phyloP scores from a whole-genome alignment of 176 grass and related monocot genomes.

The Triticum turgidum region DNA sequence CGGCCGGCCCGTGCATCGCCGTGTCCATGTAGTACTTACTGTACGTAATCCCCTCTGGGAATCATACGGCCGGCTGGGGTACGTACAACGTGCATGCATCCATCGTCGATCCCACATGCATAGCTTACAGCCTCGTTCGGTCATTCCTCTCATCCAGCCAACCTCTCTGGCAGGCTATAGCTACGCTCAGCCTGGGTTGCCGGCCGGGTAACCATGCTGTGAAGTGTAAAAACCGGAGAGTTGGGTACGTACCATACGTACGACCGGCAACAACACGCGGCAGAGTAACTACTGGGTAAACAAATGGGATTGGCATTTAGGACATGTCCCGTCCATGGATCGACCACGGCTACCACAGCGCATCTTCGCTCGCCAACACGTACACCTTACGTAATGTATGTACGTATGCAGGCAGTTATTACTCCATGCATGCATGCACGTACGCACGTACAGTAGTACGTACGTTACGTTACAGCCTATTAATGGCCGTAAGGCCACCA shows the following conservation, averaged over 20 bases:
- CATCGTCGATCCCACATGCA: neutral
- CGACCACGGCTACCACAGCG: neutral
- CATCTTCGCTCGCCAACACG: neutral
- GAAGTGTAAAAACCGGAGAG: neutral
- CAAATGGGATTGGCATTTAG: neutral
- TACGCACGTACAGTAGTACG: neutral
- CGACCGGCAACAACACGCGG: neutral
- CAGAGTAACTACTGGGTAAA: neutral
- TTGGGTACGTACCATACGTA: neutral
- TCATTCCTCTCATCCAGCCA: neutral
- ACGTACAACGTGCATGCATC: neutral
- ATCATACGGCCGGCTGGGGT: neutral
- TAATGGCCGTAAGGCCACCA: slow-evolving; percentile 26
- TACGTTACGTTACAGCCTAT: slow-evolving; percentile 1
- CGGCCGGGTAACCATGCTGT: too few relatives aligned
- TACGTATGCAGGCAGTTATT: slow-evolving; percentile 2
- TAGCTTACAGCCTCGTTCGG: neutral
- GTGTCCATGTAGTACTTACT: neutral
- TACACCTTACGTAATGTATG: neutral
- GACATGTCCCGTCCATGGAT: neutral
- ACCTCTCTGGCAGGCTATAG: neutral
- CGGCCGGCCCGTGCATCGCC: neutral
- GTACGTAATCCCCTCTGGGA: neutral
- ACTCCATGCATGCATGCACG: neutral
- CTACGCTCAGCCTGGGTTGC: too few relatives aligned